Percentiles rank a stretch among this genome's conserved stretches.
phyloP scores from a whole-genome alignment of 2,329 filamentous ascomycete species.

The Fusarium heterosporum region DNA sequence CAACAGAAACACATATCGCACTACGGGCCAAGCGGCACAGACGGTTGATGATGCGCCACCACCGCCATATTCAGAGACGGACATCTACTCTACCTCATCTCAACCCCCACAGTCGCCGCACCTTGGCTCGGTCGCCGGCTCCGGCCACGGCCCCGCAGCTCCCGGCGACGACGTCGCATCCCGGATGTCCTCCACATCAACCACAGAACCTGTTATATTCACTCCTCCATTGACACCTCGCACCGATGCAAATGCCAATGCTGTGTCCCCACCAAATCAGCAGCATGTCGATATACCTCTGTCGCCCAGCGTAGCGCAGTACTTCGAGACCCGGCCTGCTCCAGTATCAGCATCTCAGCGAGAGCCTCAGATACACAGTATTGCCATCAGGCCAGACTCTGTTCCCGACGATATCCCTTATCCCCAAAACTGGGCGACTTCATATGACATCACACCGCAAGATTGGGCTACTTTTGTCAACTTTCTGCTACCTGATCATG shows the following conservation, averaged over 20 bases:
- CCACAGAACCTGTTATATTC: slow-evolving; percentile 60
- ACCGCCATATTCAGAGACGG: slow-evolving; percentile 69
- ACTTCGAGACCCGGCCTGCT: slow-evolving; percentile 61
- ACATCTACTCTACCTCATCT: slow-evolving; percentile 62
- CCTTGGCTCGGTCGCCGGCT: slow-evolving; percentile 40
- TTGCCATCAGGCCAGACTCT: slow-evolving; percentile 53
- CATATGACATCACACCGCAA: slow-evolving; percentile 60
- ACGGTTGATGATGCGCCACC: slow-evolving; percentile 57
- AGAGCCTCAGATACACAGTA: slow-evolving; percentile 49
- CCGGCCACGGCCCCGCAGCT: slow-evolving; percentile 42
- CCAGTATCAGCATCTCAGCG: slow-evolving; percentile 40
- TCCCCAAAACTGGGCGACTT: slow-evolving; percentile 51
- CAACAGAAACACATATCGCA: slow-evolving; percentile 28
- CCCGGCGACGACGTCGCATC: slow-evolving; percentile 54
- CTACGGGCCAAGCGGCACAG: slow-evolving; percentile 15
- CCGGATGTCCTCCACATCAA: slow-evolving; percentile 55
- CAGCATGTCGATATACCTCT: slow-evolving; percentile 35
- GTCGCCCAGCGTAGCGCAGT: slow-evolving; percentile 48
- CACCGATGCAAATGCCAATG: slow-evolving; percentile 41
- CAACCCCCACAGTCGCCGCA: slow-evolving; percentile 42
- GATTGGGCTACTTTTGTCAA: slow-evolving; percentile 72
- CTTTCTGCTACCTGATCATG: slow-evolving; percentile 64
- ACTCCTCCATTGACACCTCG: slow-evolving; percentile 64
- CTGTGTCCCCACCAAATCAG: slow-evolving; percentile 24
- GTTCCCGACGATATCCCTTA: slow-evolving; percentile 60